These are phyloP conservation scores for Pyrenochaeta sp. DNA, from an alignment of 2,329 filamentous ascomycete species.

Conservation along the genomic window DNA sequence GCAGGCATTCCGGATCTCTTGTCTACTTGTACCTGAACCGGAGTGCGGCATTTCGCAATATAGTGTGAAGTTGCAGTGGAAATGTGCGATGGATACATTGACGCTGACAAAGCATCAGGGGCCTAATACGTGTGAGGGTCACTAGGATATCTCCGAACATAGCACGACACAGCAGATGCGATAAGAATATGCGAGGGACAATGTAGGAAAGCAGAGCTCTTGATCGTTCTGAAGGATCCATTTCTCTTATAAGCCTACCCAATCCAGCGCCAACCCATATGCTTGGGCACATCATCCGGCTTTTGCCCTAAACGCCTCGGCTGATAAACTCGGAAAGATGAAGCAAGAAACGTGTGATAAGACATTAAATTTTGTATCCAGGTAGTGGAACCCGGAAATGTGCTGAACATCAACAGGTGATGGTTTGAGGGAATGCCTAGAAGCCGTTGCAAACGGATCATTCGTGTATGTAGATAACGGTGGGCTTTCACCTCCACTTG, in stretches of 20 bases:
- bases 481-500: too few species aligned
- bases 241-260: slow-evolving; percentile 10
- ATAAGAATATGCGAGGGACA: background rate
- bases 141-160: background rate
- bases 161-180: too few species aligned
- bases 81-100: background rate
- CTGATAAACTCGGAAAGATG: slow-evolving; percentile 6
- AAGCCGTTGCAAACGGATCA: too few species aligned
- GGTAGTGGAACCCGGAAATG: background rate
- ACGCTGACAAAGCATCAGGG: slow-evolving; percentile 6
- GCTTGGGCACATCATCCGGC: slow-evolving; percentile 4
- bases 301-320: slow-evolving; percentile 13
- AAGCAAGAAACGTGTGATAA: background rate
- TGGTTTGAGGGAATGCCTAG: too few species aligned
- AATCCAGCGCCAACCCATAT: slow-evolving; percentile 8
- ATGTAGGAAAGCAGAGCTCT: background rate
- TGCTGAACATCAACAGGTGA: too few species aligned
- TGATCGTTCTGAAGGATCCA: background rate
- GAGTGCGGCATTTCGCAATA: too few species aligned
- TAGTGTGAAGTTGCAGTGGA: background rate
- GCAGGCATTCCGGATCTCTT: background rate
- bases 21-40: too few species aligned
- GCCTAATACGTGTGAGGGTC: background rate
- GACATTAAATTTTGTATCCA: background rate
- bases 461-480: too few species aligned